phyloP scores from a whole-genome alignment of 306 rosid species.

The Cucurbita ficifolia region DNA sequence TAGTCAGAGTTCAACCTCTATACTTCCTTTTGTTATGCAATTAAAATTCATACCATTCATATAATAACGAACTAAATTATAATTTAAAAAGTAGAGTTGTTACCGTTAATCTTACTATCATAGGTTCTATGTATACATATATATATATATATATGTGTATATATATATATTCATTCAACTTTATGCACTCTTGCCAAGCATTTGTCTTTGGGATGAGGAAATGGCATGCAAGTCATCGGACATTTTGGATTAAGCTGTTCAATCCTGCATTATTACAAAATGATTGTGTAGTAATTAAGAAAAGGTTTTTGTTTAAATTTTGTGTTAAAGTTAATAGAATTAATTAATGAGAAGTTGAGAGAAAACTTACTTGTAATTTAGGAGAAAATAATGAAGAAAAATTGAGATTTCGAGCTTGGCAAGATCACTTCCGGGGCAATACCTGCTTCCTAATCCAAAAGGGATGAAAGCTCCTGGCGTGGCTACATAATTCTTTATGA shows the following conservation, averaged over 20 bases:
- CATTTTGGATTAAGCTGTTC: not conserved
- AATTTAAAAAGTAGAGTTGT: too few species aligned
- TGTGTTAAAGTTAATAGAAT: not conserved
- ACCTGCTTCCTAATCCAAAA: not conserved
- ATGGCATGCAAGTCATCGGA: not conserved
- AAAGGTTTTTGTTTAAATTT: too few species aligned
- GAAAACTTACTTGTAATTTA: not conserved
- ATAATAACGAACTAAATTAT: too few species aligned
- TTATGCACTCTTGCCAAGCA: not conserved
- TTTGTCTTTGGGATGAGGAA: not conserved
- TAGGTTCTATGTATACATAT: too few species aligned
- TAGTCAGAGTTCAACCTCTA: too few species aligned
- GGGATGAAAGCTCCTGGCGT: conserved; percentile 1
- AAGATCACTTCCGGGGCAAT: not conserved
- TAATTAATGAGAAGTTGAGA: not conserved
- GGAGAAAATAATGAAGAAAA: conserved; percentile 1
- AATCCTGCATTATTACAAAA: not conserved
- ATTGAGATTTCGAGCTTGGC: not conserved
- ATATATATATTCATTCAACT: too few species aligned
- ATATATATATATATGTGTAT: too few species aligned
- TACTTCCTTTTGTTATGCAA: too few species aligned
- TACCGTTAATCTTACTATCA: too few species aligned
- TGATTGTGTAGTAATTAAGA: not conserved
- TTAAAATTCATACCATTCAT: too few species aligned
- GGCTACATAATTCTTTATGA: not conserved